Evolutionary conservation across 495 filamentous ascomycete species (phyloP).

Genomic region (Hypoxylon rickii): DNA sequence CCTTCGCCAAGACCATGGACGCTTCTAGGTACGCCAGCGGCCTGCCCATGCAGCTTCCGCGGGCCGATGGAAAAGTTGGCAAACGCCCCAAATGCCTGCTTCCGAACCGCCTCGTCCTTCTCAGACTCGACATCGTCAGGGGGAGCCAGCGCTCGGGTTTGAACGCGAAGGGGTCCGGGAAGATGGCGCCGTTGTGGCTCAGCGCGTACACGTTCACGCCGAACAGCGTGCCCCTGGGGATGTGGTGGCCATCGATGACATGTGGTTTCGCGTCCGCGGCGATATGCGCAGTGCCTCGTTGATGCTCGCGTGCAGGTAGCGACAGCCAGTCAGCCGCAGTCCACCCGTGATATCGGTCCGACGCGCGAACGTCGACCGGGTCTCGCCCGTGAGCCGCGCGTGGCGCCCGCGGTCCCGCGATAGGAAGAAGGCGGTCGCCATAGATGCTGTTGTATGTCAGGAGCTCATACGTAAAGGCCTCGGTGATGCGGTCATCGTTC

Average conservation of each 20-base stretch:
- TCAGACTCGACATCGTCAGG: constrained; percentile 31
- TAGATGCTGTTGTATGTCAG: no score
- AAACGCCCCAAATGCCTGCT: constrained; percentile 47
- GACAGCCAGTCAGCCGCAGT: not conserved
- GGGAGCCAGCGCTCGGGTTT: constrained; percentile 62
- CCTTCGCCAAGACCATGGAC: constrained; percentile 35
- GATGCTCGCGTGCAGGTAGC: not conserved
- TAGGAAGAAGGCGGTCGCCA: constrained; percentile 5
- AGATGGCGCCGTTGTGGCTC: constrained; percentile 61
- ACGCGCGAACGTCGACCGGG: not conserved
- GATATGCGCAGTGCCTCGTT: constrained; percentile 1
- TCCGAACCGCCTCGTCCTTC: constrained; percentile 8
- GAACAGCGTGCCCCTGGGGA: constrained; percentile 54
- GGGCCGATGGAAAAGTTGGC: constrained; percentile 49
- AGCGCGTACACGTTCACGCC: constrained; percentile 60
- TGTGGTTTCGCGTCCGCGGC: not conserved
- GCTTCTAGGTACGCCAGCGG: constrained; percentile 38
- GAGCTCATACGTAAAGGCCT: no score
- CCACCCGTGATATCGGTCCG: not conserved
- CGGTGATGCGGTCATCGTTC: no score
- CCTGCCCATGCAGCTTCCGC: constrained; percentile 42
- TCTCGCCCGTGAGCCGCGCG: not conserved
- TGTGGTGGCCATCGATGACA: constrained; percentile 10
- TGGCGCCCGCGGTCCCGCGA: not conserved
- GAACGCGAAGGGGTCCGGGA: constrained; percentile 53